Base-by-base conservation (phyloP, 1,139 yeast species). In the Debaryomyces sp. region DNA sequence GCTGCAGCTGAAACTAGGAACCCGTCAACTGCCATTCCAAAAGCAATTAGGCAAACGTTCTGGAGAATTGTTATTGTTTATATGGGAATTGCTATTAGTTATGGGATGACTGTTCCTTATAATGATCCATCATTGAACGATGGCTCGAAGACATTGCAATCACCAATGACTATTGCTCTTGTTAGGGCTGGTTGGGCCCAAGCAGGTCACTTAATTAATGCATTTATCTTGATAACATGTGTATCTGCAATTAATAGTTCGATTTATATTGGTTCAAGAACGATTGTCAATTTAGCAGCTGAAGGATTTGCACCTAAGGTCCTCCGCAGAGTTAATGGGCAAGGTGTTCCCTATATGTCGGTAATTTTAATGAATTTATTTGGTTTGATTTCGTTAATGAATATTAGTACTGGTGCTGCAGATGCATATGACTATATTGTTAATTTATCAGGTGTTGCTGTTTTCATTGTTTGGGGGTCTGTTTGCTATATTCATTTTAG, bases 11-110 rank as follows among this genome's bases (percentile, higher is more conserved):
- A 82, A 56, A 69, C 85, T 0, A 73, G 74, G 57, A 79, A 81
- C 52, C 86, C 86, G 12, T 64, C 77, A 29, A 73, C 66, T 49
- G 84, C 86, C 15, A 72, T 82, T 18, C 87, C 87, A 6, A 70
- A 64, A 42, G 87, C 86, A 22, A 81, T 81, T 37, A 79, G 80
- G 64, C 87, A 83, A 50, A 81, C 85, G 0, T 69, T 81, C 43
- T 68, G 77, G 66, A 68, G 87, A 56, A 80, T 82, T 30, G 58
- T 82, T 26, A 62, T 77, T 47, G 79, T 82, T 33, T 82, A 82
- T 58, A 75, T 80, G 66, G 85, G 85, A 34, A 68, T 81, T 46
- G 75, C 84, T 5, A 62, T 81, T 12, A 64, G 71, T 45, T 81
- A 81, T 54, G 85, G 85, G 40, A 66, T 79, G 58, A 78, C 85